A percentile compares a stretch with the other conserved stretches of the same genome.
Evolutionary conservation across 345 rosid genomes (phyloP).

Genomic region (Rhodomyrtus tomentosa): DNA sequence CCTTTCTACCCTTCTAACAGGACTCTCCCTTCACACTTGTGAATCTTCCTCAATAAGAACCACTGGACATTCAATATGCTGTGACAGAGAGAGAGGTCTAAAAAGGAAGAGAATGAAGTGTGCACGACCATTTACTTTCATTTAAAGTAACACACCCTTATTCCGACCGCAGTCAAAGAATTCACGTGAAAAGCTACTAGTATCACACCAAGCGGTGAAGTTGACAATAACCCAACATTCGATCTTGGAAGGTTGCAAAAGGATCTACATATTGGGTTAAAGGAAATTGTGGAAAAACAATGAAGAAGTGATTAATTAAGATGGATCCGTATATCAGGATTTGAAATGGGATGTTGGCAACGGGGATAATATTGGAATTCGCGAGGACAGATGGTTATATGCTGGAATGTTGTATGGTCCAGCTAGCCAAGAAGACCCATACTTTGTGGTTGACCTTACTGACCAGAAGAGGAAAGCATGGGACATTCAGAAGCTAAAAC

Average conservation of each 20-base stretch:
- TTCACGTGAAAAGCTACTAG: constrained; percentile 56
- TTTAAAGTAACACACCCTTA: constrained; percentile 67
- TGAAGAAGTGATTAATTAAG: not conserved
- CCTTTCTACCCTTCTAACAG: constrained; percentile 65
- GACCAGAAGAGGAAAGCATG: no score
- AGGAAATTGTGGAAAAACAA: not conserved
- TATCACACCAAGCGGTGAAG: constrained; percentile 83
- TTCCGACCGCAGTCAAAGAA: constrained; percentile 62
- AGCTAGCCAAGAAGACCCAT: no score
- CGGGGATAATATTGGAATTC: no score
- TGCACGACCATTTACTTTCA: not conserved
- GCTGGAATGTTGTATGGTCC: no score
- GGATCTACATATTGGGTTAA: constrained; percentile 29
- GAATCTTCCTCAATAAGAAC: constrained; percentile 70
- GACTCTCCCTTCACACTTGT: constrained; percentile 28
- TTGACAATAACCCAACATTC: constrained; percentile 71
- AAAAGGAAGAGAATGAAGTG: not conserved
- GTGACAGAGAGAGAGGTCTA: constrained; percentile 2
- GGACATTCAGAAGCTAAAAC: no score
- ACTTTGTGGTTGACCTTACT: no score
- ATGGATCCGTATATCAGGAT: no score
- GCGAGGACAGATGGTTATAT: no score
- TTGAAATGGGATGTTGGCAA: no score
- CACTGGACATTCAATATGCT: constrained; percentile 66
- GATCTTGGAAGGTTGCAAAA: constrained; percentile 33